Evolutionary conservation across 2,329 filamentous ascomycete genomes (phyloP).

Genomic region (Ascochyta koolunga): DNA sequence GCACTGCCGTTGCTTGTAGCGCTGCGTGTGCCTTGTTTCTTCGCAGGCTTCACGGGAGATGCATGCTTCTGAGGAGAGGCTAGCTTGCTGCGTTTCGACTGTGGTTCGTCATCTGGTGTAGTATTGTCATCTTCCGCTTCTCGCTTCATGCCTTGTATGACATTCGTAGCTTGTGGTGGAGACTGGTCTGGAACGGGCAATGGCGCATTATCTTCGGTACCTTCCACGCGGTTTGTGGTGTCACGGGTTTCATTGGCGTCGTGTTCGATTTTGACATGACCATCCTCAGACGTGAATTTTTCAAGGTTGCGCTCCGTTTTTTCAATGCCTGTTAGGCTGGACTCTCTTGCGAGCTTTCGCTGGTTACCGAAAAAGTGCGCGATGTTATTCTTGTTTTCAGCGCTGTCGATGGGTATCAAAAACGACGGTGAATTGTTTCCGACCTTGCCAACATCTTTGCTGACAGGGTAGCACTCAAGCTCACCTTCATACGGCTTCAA

Average conservation of each 20-base stretch:
- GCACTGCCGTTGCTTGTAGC: slow-evolving; percentile 62
- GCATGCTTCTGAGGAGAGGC: slow-evolving; percentile 27
- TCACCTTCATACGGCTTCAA: slow-evolving; percentile 81
- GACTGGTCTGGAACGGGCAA: slow-evolving; percentile 48
- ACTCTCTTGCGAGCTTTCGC: slow-evolving; percentile 43
- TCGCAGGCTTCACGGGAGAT: slow-evolving; percentile 38
- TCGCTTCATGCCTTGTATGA: slow-evolving; percentile 53
- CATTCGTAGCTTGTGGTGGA: slow-evolving; percentile 18
- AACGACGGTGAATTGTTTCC: slow-evolving; percentile 88
- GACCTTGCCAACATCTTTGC: slow-evolving; percentile 89
- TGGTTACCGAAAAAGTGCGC: slow-evolving; percentile 85
- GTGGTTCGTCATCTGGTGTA: slow-evolving; percentile 41
- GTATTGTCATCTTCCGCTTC: slow-evolving; percentile 40
- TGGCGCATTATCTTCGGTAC: slow-evolving; percentile 60
- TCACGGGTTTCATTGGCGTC: slow-evolving; percentile 49
- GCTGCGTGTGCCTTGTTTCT: slow-evolving; percentile 57
- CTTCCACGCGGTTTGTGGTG: slow-evolving; percentile 52
- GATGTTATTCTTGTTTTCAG: slow-evolving; percentile 90
- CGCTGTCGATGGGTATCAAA: slow-evolving; percentile 80
- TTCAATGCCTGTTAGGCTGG: slow-evolving; percentile 16
- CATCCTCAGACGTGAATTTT: slow-evolving; percentile 33
- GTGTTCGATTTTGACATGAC: slow-evolving; percentile 43
- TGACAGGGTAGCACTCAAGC: slow-evolving; percentile 84
- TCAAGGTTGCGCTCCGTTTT: slow-evolving; percentile 35
- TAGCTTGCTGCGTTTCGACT: slow-evolving; percentile 47